Conservation (phyloP, 2,329 filamentous ascomycete genomes). For the Cytospora paraplurivora region DNA sequence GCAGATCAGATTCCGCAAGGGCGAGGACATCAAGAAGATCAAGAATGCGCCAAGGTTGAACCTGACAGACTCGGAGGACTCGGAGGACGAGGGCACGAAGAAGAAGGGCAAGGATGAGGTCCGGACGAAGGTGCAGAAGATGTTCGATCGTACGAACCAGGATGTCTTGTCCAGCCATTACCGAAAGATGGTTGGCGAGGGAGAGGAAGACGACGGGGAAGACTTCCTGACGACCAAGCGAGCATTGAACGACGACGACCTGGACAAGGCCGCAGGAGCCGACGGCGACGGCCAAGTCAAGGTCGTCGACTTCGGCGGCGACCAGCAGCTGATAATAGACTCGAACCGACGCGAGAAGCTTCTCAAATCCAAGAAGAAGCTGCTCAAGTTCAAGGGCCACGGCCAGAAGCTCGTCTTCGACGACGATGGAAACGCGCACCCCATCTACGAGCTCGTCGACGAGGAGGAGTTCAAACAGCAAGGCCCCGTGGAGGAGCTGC, state of each 20-base stretch:
- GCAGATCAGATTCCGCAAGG: conserved; percentile 90
- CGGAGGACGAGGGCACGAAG: conserved; percentile 48
- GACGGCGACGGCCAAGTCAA: conserved; percentile 51
- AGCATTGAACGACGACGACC: conserved; percentile 72
- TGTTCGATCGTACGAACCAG: conserved; percentile 97
- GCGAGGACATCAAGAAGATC: conserved; percentile 79
- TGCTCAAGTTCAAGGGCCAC: conserved; percentile 86
- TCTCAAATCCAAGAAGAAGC: conserved; percentile 92
- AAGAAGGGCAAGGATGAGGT: conserved; percentile 71
- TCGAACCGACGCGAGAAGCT: conserved; percentile 95
- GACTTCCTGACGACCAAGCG: conserved; percentile 91
- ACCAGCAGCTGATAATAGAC: conserved; percentile 80
- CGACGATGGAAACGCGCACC: conserved; percentile 83
- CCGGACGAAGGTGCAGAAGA: conserved; percentile 92
- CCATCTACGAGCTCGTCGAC: conserved; percentile 84
- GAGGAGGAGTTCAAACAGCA: conserved; percentile 77
- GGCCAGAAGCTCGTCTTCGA: conserved; percentile 88
- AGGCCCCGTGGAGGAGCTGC: conserved; percentile 75
- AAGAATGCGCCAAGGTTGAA: conserved; percentile 81
- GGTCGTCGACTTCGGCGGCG: conserved; percentile 67
- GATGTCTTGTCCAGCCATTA: conserved; percentile 95
- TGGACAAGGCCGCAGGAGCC: conserved; percentile 53
- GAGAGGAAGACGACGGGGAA: conserved; percentile 60
- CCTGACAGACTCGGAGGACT: conserved; percentile 63
- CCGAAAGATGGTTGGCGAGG: conserved; percentile 71